A percentile compares a stretch with the other conserved stretches of the same genome.
Evolutionary conservation across 805 yeast genomes (phyloP).

Genomic region (Candida montana): DNA sequence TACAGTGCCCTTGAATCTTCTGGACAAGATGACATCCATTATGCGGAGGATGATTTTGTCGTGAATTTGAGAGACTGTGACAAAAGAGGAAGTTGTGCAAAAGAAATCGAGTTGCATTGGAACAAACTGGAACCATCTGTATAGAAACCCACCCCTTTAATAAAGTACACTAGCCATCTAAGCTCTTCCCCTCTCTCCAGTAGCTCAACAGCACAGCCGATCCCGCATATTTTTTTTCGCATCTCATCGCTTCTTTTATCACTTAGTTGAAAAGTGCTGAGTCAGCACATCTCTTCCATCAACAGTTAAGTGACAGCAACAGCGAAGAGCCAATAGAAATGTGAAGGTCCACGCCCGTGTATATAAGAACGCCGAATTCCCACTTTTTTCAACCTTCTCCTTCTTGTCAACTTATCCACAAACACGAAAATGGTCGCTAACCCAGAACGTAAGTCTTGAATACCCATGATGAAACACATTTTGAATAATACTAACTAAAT

Average conservation of each 20-base stretch:
- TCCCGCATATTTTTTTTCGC: no score
- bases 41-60: slow-evolving; percentile 62
- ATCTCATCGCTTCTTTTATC: slow-evolving; percentile 19
- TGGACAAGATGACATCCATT: slow-evolving; percentile 45
- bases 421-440: not conserved
- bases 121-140: slow-evolving; percentile 1
- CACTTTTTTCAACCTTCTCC: slow-evolving; percentile 1
- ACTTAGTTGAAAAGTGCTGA: slow-evolving; percentile 16
- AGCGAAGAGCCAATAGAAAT: slow-evolving; percentile 18
- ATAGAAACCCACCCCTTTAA: no score
- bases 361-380: slow-evolving; percentile 1
- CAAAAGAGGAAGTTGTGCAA: slow-evolving; percentile 45
- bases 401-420: not conserved
- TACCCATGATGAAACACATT: no score
- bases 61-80: slow-evolving; percentile 58
- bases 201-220: no score
- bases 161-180: no score
- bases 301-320: slow-evolving; percentile 23
- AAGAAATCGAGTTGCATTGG: slow-evolving; percentile 37
- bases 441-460: slow-evolving; percentile 2
- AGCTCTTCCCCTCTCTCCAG: no score
- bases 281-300: not conserved
- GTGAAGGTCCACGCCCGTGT: slow-evolving; percentile 2
- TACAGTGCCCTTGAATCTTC: slow-evolving; percentile 33
- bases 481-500: not conserved